Evolutionary conservation across 192 early-diverging fungal species (phyloP), one percentile per base, ranked within the genome.

Genomic region (Jimgerdemannia flammicorona): DNA sequence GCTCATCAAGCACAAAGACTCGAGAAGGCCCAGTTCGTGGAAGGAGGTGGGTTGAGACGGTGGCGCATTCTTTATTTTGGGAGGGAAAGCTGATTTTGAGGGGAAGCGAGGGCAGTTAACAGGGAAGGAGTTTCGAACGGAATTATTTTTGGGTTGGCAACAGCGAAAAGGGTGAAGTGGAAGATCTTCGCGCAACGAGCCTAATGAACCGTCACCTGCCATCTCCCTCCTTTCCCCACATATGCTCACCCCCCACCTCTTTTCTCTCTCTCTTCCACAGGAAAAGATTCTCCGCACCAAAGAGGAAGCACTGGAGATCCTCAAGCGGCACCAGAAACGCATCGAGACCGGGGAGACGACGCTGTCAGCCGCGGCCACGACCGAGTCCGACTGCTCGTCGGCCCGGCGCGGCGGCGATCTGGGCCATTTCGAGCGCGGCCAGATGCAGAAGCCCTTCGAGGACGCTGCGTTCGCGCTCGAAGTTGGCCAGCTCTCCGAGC

Each of bases 381-480:
- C 83, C 40, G 86, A 96, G 75, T 94, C 92, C 40, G 97, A 99
- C 78, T 99, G 98, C 80, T 92, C 91, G n/a, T 95, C 93, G 42
- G 96, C 97, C 1, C 94, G 91, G 71, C 80, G 87, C 19, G 90
- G 91, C 7, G 98, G 98, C 8, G 98, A 99, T 88, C 77, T 99
- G 20, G 93, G 93, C 0, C 87, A 78, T 43, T 98, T 99, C 89
- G 92, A 92, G 54, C 84, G 80, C 2, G 96, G 96, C 66, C 86
- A 93, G 72, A 99, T 98, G 97, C 95, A 98, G 80, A 88, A 90
- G 20, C 84, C 91, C 43, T 99, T 98, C 85, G 96, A 99, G 75
- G 84, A 94, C 4, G 94, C 95, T 1, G 90, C 96, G 14, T 95
- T 93, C 88, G 92, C 84, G 1, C 84, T 99, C 0, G 63, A 93